Conservation (phyloP, 2,329 filamentous ascomycete genomes). For the Pseudopithomyces chartarum region DNA sequence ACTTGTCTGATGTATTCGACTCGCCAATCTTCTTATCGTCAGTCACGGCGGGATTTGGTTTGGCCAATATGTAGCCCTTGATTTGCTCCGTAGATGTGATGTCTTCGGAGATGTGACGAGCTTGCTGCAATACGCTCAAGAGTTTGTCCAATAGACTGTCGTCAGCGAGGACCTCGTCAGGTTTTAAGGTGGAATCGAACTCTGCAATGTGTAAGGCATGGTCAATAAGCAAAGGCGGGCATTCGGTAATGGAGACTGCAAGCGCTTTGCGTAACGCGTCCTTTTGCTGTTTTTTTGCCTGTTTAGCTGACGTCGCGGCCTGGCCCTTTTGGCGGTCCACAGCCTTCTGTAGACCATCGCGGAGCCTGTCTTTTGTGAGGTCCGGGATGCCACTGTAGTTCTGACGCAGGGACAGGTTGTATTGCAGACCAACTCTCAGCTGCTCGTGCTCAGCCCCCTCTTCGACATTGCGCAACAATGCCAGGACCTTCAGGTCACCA, state of each 20-base stretch:
- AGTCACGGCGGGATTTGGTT: constrained; percentile 46
- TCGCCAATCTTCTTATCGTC: constrained; percentile 47
- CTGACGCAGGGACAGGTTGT: constrained; percentile 80
- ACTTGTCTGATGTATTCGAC: constrained; percentile 49
- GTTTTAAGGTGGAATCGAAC: constrained; percentile 71
- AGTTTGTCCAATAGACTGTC: constrained; percentile 69
- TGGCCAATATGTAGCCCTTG: constrained; percentile 89
- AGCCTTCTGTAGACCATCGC: constrained; percentile 69
- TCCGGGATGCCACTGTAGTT: constrained; percentile 78
- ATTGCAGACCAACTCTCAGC: constrained; percentile 75
- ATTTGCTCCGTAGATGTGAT: constrained; percentile 69
- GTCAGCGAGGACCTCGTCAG: constrained; percentile 71
- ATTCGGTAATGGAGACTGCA: constrained; percentile 82
- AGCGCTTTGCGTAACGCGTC: constrained; percentile 80
- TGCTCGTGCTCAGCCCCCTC: constrained; percentile 85
- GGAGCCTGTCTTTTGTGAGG: constrained; percentile 75
- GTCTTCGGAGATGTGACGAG: constrained; percentile 69
- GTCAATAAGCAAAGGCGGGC: constrained; percentile 85
- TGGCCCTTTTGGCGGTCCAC: constrained; percentile 62
- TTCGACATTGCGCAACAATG: constrained; percentile 77
- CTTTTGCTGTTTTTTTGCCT: constrained; percentile 73
- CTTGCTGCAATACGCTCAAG: constrained; percentile 70
- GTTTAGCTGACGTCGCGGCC: constrained; percentile 60
- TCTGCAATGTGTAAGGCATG: constrained; percentile 74
- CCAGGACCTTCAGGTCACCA: constrained; percentile 78